phyloP scores from a whole-genome alignment of 108 stramenopile genomes.

The Conticribra weissflogii region DNA sequence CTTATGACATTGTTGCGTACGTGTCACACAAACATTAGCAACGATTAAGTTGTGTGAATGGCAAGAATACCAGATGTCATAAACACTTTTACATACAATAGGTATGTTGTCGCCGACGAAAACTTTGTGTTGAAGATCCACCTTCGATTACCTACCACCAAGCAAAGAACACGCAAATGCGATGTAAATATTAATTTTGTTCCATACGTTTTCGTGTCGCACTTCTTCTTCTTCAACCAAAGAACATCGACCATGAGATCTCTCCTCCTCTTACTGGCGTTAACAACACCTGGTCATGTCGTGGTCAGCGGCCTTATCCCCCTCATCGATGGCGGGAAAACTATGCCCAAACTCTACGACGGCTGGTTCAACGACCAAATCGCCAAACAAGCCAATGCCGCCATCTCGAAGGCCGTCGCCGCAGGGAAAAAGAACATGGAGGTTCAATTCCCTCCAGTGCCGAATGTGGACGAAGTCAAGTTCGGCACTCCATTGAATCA shows the following conservation, averaged over 20 bases:
- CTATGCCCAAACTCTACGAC: conserved; percentile 74
- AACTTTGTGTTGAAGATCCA: too few relatives aligned
- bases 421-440: conserved; percentile 78
- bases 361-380: conserved; percentile 84
- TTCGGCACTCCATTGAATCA: conserved; percentile 89
- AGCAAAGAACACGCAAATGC: too few relatives aligned
- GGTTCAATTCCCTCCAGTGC: conserved; percentile 81
- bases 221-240: background rate
- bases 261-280: background rate
- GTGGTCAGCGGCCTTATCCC: conserved; percentile 46
- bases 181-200: too few relatives aligned
- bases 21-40: too few relatives aligned
- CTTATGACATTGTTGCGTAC: too few relatives aligned
- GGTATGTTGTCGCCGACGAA: too few relatives aligned
- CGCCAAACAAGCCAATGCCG: conserved; percentile 66
- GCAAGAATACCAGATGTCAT: too few relatives aligned
- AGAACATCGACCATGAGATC: background rate
- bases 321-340: conserved; percentile 75
- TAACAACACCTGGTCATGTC: background rate
- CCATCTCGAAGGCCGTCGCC: conserved; percentile 66
- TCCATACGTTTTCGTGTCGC: too few relatives aligned
- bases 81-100: too few relatives aligned
- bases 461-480: conserved; percentile 83
- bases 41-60: too few relatives aligned
- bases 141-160: too few relatives aligned